A percentile compares a stretch with the other conserved stretches of the same genome.
phyloP scores from a whole-genome alignment of 2,329 filamentous ascomycete genomes.

The Diaporthe australafricana region DNA sequence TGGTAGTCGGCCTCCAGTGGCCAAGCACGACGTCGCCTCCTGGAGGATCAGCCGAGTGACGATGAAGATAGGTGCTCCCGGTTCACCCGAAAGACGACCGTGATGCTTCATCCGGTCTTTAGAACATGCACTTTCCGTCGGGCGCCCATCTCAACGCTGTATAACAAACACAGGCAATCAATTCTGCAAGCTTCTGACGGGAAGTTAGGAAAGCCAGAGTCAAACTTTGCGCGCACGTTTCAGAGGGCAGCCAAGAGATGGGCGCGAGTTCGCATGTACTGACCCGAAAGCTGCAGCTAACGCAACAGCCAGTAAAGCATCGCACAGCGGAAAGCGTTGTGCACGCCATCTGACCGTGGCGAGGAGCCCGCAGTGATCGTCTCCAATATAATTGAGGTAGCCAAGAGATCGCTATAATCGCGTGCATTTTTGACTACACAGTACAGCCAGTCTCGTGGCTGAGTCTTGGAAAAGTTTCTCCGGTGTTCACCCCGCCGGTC shows the following conservation, averaged over 20 bases:
- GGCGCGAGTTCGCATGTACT: background rate
- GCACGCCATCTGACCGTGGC: background rate
- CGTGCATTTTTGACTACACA: background rate
- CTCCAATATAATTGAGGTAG: conserved; percentile 6
- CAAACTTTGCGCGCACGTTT: conserved; percentile 1
- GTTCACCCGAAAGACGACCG: conserved; percentile 16
- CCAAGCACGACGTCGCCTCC: background rate
- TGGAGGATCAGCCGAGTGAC: conserved; percentile 1
- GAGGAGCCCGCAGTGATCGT: background rate
- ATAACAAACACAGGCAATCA: background rate
- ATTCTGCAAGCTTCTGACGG: background rate
- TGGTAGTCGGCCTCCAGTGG: background rate
- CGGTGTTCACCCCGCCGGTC: conserved; percentile 10
- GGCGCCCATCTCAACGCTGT: conserved; percentile 1
- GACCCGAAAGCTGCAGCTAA: background rate
- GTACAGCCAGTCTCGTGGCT: conserved; percentile 26
- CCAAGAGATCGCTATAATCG: background rate
- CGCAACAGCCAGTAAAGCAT: conserved; percentile 11
- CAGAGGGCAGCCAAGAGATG: conserved; percentile 7
- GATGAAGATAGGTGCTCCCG: background rate
- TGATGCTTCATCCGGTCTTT: conserved; percentile 11
- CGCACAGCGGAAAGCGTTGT: background rate
- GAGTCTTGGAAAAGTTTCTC: conserved; percentile 3
- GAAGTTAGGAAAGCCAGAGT: background rate
- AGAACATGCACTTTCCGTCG: background rate